Conservation (phyloP, 306 rosid species). For the Luffa aegyptiaca region DNA sequence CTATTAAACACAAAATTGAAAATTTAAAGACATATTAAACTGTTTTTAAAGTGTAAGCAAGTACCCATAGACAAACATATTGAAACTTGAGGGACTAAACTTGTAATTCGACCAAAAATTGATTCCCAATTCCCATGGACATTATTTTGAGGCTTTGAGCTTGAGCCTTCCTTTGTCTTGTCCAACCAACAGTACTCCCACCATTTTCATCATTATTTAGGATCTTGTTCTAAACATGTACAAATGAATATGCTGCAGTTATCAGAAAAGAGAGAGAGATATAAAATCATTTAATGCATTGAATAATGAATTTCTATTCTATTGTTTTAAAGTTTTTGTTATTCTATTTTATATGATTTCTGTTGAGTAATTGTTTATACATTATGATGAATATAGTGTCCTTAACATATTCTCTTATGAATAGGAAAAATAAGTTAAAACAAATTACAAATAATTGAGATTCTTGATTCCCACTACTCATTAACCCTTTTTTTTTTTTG, state of each 20-base stretch:
- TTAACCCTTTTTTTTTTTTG: too few species aligned
- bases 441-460: conserved; percentile 9
- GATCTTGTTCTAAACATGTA: conserved; percentile 6
- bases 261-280: not conserved
- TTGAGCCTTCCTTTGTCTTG: conserved; percentile 8
- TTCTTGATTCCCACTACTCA: conserved; percentile 1
- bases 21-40: too few species aligned
- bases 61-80: too few species aligned
- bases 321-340: not conserved
- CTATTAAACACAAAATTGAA: too few species aligned
- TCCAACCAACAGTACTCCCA: not conserved
- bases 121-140: not conserved
- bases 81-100: not conserved
- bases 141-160: not conserved
- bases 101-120: not conserved
- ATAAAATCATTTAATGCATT: not conserved
- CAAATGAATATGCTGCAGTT: not conserved
- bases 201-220: not conserved
- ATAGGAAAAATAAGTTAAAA: not conserved
- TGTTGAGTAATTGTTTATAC: not conserved
- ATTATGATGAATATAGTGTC: not conserved
- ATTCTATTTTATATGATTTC: not conserved
- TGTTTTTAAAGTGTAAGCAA: too few species aligned
- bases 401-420: not conserved
- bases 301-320: not conserved